phyloP scores from a whole-genome alignment of 352 stramenopile genomes.

The Pythium periplocum region DNA sequence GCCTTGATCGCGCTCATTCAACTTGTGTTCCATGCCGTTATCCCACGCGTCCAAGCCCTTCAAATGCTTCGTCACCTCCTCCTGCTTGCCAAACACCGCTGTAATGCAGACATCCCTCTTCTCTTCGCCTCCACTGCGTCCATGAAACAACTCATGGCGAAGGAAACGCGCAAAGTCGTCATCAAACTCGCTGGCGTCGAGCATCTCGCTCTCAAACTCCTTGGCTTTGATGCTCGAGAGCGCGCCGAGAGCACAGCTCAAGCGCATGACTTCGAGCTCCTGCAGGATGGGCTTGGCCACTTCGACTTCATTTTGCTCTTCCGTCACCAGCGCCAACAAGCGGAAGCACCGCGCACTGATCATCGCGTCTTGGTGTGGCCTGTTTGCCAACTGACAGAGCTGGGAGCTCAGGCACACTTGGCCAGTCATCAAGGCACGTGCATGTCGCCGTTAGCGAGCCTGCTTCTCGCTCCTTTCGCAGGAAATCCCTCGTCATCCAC shows the following conservation, averaged over 20 bases:
- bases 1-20: constrained; percentile 38
- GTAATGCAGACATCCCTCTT: constrained; percentile 25
- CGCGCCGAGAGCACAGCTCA: constrained; percentile 51
- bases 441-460: no score
- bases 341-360: constrained; percentile 41
- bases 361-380: no score
- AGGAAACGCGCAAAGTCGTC: constrained; percentile 59
- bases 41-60: constrained; percentile 34
- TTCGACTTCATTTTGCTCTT: constrained; percentile 63
- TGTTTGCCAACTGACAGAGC: no score
- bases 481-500: no score
- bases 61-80: constrained; percentile 38
- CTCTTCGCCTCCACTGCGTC: background rate
- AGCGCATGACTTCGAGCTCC: constrained; percentile 61
- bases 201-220: constrained; percentile 52
- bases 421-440: no score
- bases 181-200: constrained; percentile 52
- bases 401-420: no score
- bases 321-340: constrained; percentile 38
- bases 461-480: no score
- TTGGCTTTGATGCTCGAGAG: constrained; percentile 34
- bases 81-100: constrained; percentile 59
- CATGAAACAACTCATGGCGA: constrained; percentile 38
- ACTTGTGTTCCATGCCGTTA: constrained; percentile 25
- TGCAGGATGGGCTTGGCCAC: constrained; percentile 64